A percentile compares a stretch with the other conserved stretches of the same genome.
phyloP scores from a whole-genome alignment of 2,329 filamentous ascomycete species.

The Fusarium sp. region DNA sequence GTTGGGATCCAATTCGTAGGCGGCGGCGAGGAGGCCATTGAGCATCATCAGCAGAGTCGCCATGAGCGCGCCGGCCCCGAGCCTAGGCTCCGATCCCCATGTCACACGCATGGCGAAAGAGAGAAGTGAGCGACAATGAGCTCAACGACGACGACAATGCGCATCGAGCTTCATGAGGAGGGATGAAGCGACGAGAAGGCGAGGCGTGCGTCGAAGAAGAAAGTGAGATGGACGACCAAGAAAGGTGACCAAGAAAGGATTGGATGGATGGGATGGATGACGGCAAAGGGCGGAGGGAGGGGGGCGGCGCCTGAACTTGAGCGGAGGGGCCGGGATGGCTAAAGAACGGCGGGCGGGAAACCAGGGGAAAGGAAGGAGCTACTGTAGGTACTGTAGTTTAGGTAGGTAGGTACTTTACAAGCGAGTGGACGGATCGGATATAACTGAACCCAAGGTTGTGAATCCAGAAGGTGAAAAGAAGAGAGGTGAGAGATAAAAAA shows the following conservation, averaged over 20 bases:
- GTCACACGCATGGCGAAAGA: constrained; percentile 37
- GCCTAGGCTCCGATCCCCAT: constrained; percentile 19
- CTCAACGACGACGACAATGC: constrained; percentile 30
- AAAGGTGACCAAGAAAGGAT: background rate
- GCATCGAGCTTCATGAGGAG: constrained; percentile 35
- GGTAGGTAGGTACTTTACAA: background rate
- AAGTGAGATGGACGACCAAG: background rate
- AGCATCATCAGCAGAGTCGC: constrained; percentile 42
- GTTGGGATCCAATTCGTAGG: constrained; percentile 53
- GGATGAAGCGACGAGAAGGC: background rate
- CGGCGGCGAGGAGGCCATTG: constrained; percentile 43
- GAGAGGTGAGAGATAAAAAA: background rate
- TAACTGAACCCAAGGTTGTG: background rate
- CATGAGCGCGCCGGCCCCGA: constrained; percentile 35
- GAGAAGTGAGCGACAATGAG: constrained; percentile 27
- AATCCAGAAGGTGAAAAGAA: background rate
- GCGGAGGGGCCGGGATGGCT: constrained; percentile 10
- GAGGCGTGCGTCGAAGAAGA: background rate
- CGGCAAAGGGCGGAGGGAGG: constrained; percentile 2
- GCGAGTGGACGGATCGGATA: constrained; percentile 4
- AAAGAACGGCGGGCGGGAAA: constrained; percentile 24
- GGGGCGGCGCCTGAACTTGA: background rate
- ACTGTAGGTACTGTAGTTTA: background rate
- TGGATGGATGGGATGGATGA: background rate
- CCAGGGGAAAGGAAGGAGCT: constrained; percentile 25